These are phyloP conservation scores for Rubroboletus satanas DNA, from an alignment of 768 basidiomycete species.

Conservation along the genomic window DNA sequence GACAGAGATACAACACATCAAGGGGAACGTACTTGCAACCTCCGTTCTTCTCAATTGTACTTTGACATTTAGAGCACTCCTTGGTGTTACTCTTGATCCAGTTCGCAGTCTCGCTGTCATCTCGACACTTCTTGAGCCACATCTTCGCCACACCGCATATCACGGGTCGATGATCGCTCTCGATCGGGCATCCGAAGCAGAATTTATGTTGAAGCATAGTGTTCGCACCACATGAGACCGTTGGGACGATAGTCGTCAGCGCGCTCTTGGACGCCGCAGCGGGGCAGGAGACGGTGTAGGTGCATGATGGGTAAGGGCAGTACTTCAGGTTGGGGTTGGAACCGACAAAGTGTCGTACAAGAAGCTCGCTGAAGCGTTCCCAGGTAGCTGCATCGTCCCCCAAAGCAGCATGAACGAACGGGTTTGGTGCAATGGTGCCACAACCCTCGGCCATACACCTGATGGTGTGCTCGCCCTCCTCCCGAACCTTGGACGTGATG, in stretches of 20 bases:
- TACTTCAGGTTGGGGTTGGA: conserved; percentile 82
- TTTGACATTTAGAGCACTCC: conserved; percentile 93
- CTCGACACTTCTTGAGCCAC: conserved; percentile 96
- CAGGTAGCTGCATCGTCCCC: conserved; percentile 51
- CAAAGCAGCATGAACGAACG: conserved; percentile 56
- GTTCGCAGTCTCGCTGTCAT: conserved; percentile 97
- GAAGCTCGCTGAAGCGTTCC: conserved; percentile 78
- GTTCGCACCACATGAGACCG: conserved; percentile 75
- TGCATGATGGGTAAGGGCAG: conserved; percentile 94
- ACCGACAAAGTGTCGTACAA: conserved; percentile 86
- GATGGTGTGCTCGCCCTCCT: conserved; percentile 70
- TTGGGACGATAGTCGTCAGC: conserved; percentile 80
- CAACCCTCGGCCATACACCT: conserved; percentile 83
- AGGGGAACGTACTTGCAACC: conserved; percentile 88
- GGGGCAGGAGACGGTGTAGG: conserved; percentile 88
- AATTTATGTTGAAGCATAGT: conserved; percentile 64
- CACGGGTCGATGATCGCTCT: conserved; percentile 88
- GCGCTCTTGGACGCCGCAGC: conserved; percentile 72
- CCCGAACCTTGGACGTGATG: conserved; percentile 72
- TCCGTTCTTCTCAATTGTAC: conserved; percentile 99
- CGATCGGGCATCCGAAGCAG: conserved; percentile 92
- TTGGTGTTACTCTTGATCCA: conserved; percentile 99
- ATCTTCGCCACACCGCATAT: conserved; percentile 84
- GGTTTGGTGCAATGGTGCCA: conserved; percentile 58
- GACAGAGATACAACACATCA: conserved; percentile 70